These are phyloP conservation scores for Camellia japonica DNA, from an alignment of 148 eudicot species.

Conservation along the genomic window DNA sequence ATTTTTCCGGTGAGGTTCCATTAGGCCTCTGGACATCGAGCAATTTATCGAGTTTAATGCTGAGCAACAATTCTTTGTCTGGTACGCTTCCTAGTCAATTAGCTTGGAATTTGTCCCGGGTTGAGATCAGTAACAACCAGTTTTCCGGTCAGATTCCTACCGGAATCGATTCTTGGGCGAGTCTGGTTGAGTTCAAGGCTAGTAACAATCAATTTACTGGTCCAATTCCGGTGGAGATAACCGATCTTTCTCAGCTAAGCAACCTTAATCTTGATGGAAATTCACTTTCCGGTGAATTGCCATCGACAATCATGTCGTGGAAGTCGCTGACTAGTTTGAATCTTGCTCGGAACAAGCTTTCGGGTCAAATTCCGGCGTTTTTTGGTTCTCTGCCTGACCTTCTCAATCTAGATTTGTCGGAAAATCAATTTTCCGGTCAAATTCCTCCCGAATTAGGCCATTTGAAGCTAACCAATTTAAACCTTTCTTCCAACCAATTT, in stretches of 20 bases:
- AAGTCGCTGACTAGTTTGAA: conserved; percentile 19
- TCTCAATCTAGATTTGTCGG: conserved; percentile 27
- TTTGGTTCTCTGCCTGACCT: conserved; percentile 26
- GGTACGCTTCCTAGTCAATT: conserved; percentile 52
- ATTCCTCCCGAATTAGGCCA: conserved; percentile 27
- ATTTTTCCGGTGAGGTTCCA: too few species aligned
- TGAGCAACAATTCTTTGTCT: conserved; percentile 42
- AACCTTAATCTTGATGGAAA: conserved; percentile 26
- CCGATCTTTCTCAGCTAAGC: conserved; percentile 26
- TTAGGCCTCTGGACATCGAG: conserved; percentile 43
- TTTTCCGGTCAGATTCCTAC: conserved; percentile 53
- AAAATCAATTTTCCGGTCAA: conserved; percentile 28
- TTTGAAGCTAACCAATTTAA: conserved; percentile 22
- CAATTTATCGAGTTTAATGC: conserved; percentile 25
- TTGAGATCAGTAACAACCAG: conserved; percentile 51
- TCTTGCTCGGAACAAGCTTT: conserved; percentile 29
- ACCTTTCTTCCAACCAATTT: conserved; percentile 35
- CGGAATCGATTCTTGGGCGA: conserved; percentile 37
- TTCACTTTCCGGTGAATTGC: conserved; percentile 21
- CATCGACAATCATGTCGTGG: conserved; percentile 23
- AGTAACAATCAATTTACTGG: conserved; percentile 56
- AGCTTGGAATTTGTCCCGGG: conserved; percentile 36
- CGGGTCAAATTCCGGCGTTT: conserved; percentile 24
- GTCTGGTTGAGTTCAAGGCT: conserved; percentile 37
- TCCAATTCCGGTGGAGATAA: conserved; percentile 42